phyloP scores from a whole-genome alignment of 2,329 filamentous ascomycete species.

The Exophiala bonariae region DNA sequence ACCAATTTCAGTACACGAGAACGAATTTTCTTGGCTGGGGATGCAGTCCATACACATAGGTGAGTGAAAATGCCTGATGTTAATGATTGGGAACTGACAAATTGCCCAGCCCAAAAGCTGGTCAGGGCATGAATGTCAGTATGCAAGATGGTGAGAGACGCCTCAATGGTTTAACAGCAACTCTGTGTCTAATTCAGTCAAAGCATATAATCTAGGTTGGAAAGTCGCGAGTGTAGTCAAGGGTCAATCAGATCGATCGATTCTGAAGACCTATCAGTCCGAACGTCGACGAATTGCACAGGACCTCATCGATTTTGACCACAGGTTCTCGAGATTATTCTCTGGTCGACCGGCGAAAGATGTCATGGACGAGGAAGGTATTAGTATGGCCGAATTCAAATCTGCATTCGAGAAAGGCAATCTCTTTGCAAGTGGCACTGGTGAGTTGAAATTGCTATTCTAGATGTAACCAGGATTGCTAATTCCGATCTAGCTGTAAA shows the following conservation, averaged over 20 bases:
- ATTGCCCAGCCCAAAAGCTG: constrained; percentile 59
- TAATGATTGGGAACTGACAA: no score
- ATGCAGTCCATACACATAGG: constrained; percentile 58
- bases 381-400: constrained; percentile 65
- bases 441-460: constrained; percentile 21
- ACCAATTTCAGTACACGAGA: constrained; percentile 56
- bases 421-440: constrained; percentile 59
- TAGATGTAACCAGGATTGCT: constrained; percentile 12
- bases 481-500: constrained; percentile 47
- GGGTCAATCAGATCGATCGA: constrained; percentile 37
- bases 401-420: constrained; percentile 60
- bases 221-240: constrained; percentile 54
- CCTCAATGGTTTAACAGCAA: neutral
- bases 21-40: constrained; percentile 69
- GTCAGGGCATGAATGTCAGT: constrained; percentile 71
- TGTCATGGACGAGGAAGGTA: constrained; percentile 59
- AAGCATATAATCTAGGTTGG: constrained; percentile 58
- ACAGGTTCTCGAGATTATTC: constrained; percentile 56
- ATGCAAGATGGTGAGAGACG: constrained; percentile 60
- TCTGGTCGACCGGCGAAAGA: constrained; percentile 59
- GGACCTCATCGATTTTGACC: constrained; percentile 66
- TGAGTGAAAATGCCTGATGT: constrained; percentile 24
- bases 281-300: constrained; percentile 62
- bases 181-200: neutral
- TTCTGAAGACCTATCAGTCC: constrained; percentile 54